Evolutionary conservation across 1,139 yeast species (phyloP).

Genomic region (Taiozyma onychis): DNA sequence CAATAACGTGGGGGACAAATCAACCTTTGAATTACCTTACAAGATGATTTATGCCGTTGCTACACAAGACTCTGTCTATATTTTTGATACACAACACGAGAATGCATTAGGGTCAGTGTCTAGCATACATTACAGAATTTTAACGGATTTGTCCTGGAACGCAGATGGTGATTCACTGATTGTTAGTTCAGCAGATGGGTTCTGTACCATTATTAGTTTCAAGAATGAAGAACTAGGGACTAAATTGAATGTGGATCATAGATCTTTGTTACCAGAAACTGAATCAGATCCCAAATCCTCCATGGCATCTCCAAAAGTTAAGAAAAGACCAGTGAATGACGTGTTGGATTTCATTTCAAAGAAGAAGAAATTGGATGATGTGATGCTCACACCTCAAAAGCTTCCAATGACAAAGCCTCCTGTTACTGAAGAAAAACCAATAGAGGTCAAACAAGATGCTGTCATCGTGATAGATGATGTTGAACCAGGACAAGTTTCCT

Average conservation of each 20-base stretch:
- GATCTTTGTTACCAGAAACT: constrained; percentile 11
- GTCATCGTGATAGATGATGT: neutral
- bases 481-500: neutral
- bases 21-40: constrained; percentile 56
- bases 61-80: constrained; percentile 77
- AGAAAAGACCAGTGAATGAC: constrained; percentile 4
- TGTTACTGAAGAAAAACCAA: neutral
- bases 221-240: constrained; percentile 50
- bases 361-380: constrained; percentile 1
- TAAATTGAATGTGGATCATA: constrained; percentile 14
- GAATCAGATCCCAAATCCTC: constrained; percentile 7
- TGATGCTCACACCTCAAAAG: neutral
- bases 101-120: constrained; percentile 70
- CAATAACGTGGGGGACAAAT: constrained; percentile 13
- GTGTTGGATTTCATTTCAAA: constrained; percentile 5
- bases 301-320: constrained; percentile 4
- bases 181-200: constrained; percentile 91
- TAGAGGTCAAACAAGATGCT: neutral
- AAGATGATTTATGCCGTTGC: constrained; percentile 89
- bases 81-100: constrained; percentile 71
- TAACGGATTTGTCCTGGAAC: constrained; percentile 87
- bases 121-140: constrained; percentile 79
- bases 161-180: constrained; percentile 66
- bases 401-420: neutral
- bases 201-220: constrained; percentile 65